phyloP scores from a whole-genome alignment of 2,329 filamentous ascomycete genomes.

The Aspergillaceae sp. region DNA sequence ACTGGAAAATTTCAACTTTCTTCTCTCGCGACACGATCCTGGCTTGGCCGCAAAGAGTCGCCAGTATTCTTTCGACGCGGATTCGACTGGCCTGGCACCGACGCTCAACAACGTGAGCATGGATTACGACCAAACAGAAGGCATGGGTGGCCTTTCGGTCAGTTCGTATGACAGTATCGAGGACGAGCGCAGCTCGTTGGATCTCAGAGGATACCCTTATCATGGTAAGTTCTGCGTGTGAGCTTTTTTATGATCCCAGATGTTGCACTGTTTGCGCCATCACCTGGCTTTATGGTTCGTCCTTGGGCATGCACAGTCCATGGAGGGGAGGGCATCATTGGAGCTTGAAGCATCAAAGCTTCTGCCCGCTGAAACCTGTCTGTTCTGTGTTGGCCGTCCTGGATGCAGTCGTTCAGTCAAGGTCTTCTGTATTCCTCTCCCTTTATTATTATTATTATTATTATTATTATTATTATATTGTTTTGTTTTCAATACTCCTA shows the following conservation, averaged over 20 bases:
- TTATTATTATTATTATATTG: too few relatives aligned
- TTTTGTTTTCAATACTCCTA: too few relatives aligned
- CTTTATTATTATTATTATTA: too few relatives aligned
- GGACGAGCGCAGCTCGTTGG: constrained; percentile 30
- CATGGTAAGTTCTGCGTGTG: constrained; percentile 28
- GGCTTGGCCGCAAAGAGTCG: constrained; percentile 19
- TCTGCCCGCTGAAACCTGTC: too few relatives aligned
- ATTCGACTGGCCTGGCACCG: constrained; percentile 22
- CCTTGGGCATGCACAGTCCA: not conserved
- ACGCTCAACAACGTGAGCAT: constrained; percentile 21
- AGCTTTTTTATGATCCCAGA: constrained; percentile 16
- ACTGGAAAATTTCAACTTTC: constrained; percentile 30
- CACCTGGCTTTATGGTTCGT: constrained; percentile 19
- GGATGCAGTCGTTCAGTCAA: too few relatives aligned
- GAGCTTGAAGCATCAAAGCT: too few relatives aligned
- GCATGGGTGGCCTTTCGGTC: constrained; percentile 33
- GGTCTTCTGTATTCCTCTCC: too few relatives aligned
- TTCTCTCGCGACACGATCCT: constrained; percentile 27
- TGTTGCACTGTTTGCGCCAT: constrained; percentile 29
- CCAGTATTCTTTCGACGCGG: constrained; percentile 33
- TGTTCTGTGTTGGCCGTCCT: too few relatives aligned
- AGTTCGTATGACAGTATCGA: constrained; percentile 36
- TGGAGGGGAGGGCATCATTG: too few relatives aligned
- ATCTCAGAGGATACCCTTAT: constrained; percentile 32
- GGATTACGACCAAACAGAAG: constrained; percentile 35